phyloP scores from a whole-genome alignment of 2,329 filamentous ascomycete genomes.

The Ceratocystis cubensis region DNA sequence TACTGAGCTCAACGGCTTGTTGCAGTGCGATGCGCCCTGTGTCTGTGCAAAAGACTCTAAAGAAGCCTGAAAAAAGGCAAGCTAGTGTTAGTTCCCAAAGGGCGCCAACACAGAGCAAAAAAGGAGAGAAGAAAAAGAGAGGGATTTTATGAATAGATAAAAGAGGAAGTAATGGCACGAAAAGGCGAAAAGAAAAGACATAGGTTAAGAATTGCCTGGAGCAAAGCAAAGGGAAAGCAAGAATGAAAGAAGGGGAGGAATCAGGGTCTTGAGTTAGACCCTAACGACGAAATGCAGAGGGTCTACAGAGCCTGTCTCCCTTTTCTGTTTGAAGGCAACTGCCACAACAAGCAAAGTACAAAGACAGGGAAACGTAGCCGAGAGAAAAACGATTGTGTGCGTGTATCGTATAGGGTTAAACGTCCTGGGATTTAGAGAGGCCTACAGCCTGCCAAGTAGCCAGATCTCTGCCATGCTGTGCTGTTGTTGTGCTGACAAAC shows the following conservation, averaged over 20 bases:
- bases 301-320: not conserved
- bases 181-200: not conserved
- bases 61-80: not conserved
- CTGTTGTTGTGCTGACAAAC: not conserved
- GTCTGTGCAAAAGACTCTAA: not conserved
- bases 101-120: not conserved
- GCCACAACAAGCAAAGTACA: not conserved
- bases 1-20: not conserved
- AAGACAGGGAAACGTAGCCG: not conserved
- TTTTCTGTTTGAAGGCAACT: not conserved
- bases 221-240: not conserved
- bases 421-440: too few relatives aligned
- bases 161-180: slow-evolving; percentile 3
- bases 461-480: not conserved
- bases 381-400: too few relatives aligned
- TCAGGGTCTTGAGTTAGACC: too few relatives aligned
- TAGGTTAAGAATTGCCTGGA: not conserved
- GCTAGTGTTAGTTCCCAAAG: not conserved
- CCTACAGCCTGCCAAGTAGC: too few relatives aligned
- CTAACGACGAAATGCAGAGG: too few relatives aligned
- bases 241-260: not conserved
- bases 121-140: not conserved
- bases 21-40: not conserved
- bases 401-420: too few relatives aligned
- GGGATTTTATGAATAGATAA: not conserved